Evolutionary conservation across 1,139 yeast genomes (phyloP).

Genomic region (Pneumocystis canis): DNA sequence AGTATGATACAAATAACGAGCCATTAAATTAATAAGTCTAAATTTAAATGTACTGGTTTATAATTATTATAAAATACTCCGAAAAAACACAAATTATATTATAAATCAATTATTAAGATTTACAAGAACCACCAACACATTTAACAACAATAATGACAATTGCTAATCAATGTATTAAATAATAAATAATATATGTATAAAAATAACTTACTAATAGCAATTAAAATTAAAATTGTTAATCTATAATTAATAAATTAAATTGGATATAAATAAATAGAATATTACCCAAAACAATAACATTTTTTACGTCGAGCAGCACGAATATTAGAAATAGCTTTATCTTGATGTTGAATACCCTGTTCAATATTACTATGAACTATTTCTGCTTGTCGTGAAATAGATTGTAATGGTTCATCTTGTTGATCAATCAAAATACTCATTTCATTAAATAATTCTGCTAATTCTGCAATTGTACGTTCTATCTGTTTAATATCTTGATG

Average conservation of each 20-base stretch:
- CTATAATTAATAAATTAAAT: background rate
- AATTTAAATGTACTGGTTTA: too few species aligned
- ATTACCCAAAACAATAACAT: constrained; percentile 68
- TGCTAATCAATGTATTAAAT: background rate
- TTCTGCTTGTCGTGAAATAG: constrained; percentile 65
- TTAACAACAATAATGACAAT: constrained; percentile 1
- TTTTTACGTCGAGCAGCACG: constrained; percentile 83
- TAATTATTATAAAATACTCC: too few species aligned
- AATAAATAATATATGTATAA: background rate
- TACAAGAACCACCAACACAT: background rate
- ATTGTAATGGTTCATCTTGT: constrained; percentile 80
- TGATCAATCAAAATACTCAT: constrained; percentile 94
- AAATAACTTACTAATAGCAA: background rate
- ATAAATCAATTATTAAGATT: background rate
- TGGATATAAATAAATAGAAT: constrained; percentile 16
- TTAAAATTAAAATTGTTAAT: background rate
- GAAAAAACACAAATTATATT: too few species aligned
- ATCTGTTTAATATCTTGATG: constrained; percentile 90
- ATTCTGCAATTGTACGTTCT: constrained; percentile 90
- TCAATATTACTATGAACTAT: constrained; percentile 83
- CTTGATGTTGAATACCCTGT: constrained; percentile 87
- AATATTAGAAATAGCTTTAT: constrained; percentile 79
- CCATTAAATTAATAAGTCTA: too few species aligned
- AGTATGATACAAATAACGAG: too few species aligned
- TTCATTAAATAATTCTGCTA: constrained; percentile 85